These are phyloP conservation scores for Marsdenia floribunda DNA, from an alignment of 257 asterid species.

Conservation along the genomic window DNA sequence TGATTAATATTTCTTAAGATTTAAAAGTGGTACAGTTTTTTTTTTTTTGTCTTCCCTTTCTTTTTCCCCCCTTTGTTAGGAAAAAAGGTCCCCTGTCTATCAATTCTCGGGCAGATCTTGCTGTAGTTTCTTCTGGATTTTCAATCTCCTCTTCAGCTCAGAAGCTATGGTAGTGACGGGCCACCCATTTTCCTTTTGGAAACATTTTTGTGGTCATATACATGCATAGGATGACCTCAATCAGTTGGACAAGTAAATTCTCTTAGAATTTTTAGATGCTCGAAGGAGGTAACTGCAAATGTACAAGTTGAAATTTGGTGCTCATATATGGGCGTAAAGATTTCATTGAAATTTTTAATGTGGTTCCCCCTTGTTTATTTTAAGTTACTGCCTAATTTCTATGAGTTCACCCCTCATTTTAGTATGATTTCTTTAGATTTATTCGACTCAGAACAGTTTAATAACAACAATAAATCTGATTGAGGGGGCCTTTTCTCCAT, in stretches of 20 bases:
- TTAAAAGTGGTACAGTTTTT: slow-evolving; percentile 39
- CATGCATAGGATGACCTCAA: slow-evolving; percentile 7
- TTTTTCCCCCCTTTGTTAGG: slow-evolving; percentile 5
- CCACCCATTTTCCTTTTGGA: not conserved
- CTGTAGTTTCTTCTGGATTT: slow-evolving; percentile 9
- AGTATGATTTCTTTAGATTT: no score
- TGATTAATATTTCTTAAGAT: slow-evolving; percentile 29
- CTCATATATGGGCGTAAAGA: not conserved
- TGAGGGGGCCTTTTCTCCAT: no score
- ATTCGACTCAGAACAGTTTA: no score
- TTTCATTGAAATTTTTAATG: not conserved
- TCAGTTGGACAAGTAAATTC: slow-evolving; percentile 14
- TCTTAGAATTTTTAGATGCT: slow-evolving; percentile 1
- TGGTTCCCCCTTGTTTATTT: not conserved
- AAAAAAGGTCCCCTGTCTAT: slow-evolving; percentile 5
- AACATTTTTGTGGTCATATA: slow-evolving; percentile 2
- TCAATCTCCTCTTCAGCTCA: slow-evolving; percentile 11
- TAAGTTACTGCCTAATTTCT: not conserved
- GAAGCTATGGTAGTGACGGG: not conserved
- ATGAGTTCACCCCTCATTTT: not conserved
- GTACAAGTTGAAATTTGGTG: slow-evolving; percentile 3
- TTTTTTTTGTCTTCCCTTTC: not conserved
- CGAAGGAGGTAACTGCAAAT: not conserved
- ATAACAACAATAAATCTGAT: no score
- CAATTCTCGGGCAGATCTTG: slow-evolving; percentile 8